Conservation (phyloP, 352 stramenopile species). For the Pythium aristosporum region DNA sequence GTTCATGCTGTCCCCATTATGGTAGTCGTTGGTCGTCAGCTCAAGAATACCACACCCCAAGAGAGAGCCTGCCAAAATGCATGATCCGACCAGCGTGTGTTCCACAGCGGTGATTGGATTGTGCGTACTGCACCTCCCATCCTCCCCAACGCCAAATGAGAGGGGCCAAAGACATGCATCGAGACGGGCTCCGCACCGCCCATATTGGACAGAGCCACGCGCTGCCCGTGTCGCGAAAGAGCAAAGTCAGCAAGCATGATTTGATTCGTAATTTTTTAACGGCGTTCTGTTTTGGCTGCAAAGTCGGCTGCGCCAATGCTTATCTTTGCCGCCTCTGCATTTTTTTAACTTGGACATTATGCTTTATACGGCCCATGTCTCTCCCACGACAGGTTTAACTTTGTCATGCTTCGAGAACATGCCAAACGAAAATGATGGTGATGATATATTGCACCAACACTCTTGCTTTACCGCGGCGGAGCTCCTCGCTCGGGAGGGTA, state of each 20-base stretch:
- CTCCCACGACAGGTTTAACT: neutral
- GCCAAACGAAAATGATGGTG: neutral
- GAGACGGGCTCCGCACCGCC: neutral
- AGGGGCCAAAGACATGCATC: slow-evolving; percentile 16
- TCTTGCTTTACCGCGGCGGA: neutral
- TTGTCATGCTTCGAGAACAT: slow-evolving; percentile 16
- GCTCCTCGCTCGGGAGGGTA: neutral
- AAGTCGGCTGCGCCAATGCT: neutral
- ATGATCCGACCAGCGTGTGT: slow-evolving; percentile 19
- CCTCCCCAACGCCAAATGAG: neutral
- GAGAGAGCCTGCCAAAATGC: slow-evolving; percentile 20
- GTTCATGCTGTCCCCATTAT: neutral
- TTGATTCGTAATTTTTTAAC: slow-evolving; percentile 1
- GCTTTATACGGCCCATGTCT: neutral
- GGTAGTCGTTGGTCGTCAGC: slow-evolving; percentile 6
- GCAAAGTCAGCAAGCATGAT: neutral
- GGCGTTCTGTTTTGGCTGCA: slow-evolving; percentile 14
- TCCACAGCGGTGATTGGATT: slow-evolving; percentile 1
- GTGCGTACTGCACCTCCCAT: neutral
- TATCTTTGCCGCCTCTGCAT: neutral
- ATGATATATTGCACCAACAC: slow-evolving; percentile 8
- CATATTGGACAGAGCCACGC: neutral
- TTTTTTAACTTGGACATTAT: no score
- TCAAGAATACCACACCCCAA: neutral
- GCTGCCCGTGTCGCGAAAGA: slow-evolving; percentile 2